phyloP scores from a whole-genome alignment of 2,329 filamentous ascomycete species.

The Xylaria sp. region DNA sequence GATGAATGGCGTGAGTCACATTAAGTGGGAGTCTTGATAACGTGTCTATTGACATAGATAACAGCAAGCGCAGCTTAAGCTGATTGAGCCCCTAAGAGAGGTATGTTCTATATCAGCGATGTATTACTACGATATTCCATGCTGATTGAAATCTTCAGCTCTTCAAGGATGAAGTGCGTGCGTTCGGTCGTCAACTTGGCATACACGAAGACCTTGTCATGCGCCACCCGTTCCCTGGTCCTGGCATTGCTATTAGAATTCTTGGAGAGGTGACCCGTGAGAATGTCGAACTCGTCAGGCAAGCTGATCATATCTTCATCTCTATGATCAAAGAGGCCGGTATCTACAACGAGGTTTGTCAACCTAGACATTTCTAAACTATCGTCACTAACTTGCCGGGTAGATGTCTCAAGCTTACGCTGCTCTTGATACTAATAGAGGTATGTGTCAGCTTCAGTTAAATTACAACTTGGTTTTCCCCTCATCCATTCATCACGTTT shows the following conservation, averaged over 20 bases:
- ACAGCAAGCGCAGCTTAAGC: slow-evolving; percentile 60
- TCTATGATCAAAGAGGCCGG: slow-evolving; percentile 77
- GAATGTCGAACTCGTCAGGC: slow-evolving; percentile 80
- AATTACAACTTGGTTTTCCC: too few species aligned
- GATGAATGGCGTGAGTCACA: slow-evolving; percentile 49
- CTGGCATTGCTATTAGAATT: slow-evolving; percentile 78
- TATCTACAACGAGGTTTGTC: slow-evolving; percentile 69
- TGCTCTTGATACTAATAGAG: slow-evolving; percentile 56
- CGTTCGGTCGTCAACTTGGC: slow-evolving; percentile 73
- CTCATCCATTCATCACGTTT: not conserved
- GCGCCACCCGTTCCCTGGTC: slow-evolving; percentile 80
- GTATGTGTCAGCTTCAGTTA: slow-evolving; percentile 22
- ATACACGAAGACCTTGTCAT: slow-evolving; percentile 81
- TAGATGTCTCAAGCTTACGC: slow-evolving; percentile 62
- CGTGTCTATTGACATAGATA: slow-evolving; percentile 18
- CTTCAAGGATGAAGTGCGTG: slow-evolving; percentile 84
- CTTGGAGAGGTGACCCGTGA: slow-evolving; percentile 86
- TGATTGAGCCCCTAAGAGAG: slow-evolving; percentile 82
- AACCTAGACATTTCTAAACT: slow-evolving; percentile 4
- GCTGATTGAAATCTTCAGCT: slow-evolving; percentile 29
- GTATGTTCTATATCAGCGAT: slow-evolving; percentile 58
- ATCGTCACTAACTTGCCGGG: slow-evolving; percentile 18
- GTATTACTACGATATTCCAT: slow-evolving; percentile 52
- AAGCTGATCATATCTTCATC: slow-evolving; percentile 79
- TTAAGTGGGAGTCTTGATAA: slow-evolving; percentile 25